phyloP scores from a whole-genome alignment of 2,329 filamentous ascomycete genomes.

The Colletotrichum paranaense region DNA sequence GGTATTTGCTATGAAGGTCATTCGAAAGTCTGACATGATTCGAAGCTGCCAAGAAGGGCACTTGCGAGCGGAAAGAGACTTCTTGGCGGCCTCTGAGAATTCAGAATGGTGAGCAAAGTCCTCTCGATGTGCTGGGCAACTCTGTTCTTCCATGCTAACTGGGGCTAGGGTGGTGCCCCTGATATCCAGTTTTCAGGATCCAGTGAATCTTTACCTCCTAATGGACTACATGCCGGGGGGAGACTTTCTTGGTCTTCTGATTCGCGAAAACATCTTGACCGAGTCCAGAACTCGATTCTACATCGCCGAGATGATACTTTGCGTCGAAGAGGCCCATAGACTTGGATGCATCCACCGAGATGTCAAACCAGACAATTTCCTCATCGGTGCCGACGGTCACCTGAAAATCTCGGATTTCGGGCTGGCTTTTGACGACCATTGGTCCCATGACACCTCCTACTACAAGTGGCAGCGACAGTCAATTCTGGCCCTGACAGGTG shows the following conservation, averaged over 20 bases:
- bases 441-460: conserved; percentile 90
- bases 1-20: conserved; percentile 97
- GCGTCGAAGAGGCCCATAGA: conserved; percentile 90
- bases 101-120: conserved; percentile 73
- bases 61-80: conserved; percentile 89
- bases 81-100: conserved; percentile 88
- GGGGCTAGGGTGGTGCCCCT: conserved; percentile 81
- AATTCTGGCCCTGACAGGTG: conserved; percentile 79
- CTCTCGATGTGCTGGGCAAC: not conserved
- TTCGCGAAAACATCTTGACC: conserved; percentile 84
- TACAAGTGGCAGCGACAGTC: conserved; percentile 86
- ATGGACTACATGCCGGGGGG: conserved; percentile 99
- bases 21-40: conserved; percentile 93
- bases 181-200: conserved; percentile 89
- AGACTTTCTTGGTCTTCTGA: conserved; percentile 88
- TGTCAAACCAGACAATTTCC: conserved; percentile 97
- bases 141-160: not conserved
- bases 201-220: conserved; percentile 85
- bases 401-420: conserved; percentile 97
- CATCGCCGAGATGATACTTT: conserved; percentile 94
- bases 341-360: conserved; percentile 94
- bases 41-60: conserved; percentile 93
- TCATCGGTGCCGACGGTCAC: conserved; percentile 89
- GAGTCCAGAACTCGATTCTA: conserved; percentile 88
- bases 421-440: conserved; percentile 93